Conservation (phyloP, 1,284 basidiomycete species). For the Ustilago sp. region DNA sequence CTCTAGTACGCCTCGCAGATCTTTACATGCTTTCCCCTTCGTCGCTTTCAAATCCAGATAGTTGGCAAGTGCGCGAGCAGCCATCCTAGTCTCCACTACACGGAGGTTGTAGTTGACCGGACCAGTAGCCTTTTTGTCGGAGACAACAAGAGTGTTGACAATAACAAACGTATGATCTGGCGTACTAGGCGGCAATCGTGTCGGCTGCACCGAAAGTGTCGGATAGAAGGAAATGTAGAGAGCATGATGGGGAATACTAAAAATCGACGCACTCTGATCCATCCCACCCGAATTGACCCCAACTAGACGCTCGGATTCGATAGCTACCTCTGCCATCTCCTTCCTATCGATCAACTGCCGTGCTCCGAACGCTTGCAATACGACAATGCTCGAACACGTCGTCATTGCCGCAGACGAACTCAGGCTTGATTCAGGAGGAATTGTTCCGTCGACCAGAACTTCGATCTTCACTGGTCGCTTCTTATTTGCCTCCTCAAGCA, state of each 20-base stretch:
- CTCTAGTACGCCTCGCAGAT: conserved; percentile 58
- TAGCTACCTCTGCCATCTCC: conserved; percentile 66
- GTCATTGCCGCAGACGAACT: conserved; percentile 67
- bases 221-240: conserved; percentile 67
- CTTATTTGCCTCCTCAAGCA: conserved; percentile 17
- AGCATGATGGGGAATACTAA: conserved; percentile 58
- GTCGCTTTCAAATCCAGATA: conserved; percentile 31
- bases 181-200: conserved; percentile 40
- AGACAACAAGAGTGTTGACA: conserved; percentile 64
- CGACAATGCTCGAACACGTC: conserved; percentile 59
- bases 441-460: conserved; percentile 65
- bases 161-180: conserved; percentile 61
- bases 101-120: conserved; percentile 68
- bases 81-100: conserved; percentile 65
- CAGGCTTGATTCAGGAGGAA: conserved; percentile 65
- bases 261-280: conserved; percentile 68
- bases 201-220: conserved; percentile 42
- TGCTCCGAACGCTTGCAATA: conserved; percentile 64
- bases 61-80: conserved; percentile 48
- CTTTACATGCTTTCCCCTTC: conserved; percentile 13
- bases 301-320: conserved; percentile 64
- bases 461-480: conserved; percentile 50
- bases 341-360: conserved; percentile 51
- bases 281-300: conserved; percentile 68
- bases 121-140: conserved; percentile 67